These are phyloP conservation scores for Phytophthora pinifolia DNA, from an alignment of 352 stramenopile species.

Conservation along the genomic window DNA sequence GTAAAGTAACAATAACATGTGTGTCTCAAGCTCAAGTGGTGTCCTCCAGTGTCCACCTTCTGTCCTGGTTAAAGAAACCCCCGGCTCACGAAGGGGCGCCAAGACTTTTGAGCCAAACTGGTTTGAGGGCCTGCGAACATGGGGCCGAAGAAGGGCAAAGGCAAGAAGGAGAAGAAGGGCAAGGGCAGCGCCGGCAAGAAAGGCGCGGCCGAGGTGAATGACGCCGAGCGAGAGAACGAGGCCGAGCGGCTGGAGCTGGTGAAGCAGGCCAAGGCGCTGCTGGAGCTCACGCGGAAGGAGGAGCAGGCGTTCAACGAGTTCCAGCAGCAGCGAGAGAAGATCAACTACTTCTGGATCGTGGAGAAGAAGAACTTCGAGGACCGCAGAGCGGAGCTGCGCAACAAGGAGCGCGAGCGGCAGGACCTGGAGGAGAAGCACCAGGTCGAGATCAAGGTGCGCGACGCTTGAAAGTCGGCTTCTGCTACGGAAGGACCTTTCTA, in stretches of 20 bases:
- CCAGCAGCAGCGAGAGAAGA: constrained; percentile 94
- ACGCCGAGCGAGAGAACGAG: constrained; percentile 60
- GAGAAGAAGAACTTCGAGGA: constrained; percentile 97
- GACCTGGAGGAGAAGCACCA: constrained; percentile 95
- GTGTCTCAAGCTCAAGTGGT: constrained; percentile 2
- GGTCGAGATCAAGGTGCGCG: constrained; percentile 91
- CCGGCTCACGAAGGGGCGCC: constrained; percentile 7
- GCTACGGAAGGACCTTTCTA: neutral
- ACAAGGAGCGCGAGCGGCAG: constrained; percentile 95
- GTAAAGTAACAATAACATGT: too few relatives aligned
- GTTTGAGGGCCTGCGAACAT: constrained; percentile 21
- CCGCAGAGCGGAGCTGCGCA: constrained; percentile 89
- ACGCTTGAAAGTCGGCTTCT: neutral
- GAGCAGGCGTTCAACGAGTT: constrained; percentile 95
- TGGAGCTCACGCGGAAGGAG: constrained; percentile 86
- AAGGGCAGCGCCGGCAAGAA: constrained; percentile 59
- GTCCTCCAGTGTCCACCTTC: constrained; percentile 5
- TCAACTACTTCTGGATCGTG: constrained; percentile 98
- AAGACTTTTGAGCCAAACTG: constrained; percentile 1
- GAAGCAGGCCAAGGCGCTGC: constrained; percentile 73
- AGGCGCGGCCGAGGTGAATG: constrained; percentile 46
- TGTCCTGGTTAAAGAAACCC: constrained; percentile 6
- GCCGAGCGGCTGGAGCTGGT: constrained; percentile 70
- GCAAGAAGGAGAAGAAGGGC: constrained; percentile 47
- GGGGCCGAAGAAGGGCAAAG: constrained; percentile 64